Percentiles rank a stretch among this genome's conserved stretches.
These are phyloP conservation scores for Lathyrus sativus DNA, from an alignment of 306 rosid species.

Conservation along the genomic window DNA sequence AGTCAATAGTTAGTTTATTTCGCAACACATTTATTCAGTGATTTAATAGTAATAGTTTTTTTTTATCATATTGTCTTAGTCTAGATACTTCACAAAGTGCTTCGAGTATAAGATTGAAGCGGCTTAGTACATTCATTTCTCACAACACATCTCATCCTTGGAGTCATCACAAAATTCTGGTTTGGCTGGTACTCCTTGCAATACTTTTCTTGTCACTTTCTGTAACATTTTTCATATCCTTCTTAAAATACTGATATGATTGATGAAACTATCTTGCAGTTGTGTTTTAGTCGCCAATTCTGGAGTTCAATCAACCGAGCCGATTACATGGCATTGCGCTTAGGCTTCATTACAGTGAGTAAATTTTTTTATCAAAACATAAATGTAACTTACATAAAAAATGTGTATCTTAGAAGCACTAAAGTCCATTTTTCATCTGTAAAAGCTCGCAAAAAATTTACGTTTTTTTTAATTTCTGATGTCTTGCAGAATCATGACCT, in stretches of 20 bases:
- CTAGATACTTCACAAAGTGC: constrained; percentile 51
- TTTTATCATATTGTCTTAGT: constrained; percentile 37
- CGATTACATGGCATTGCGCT: constrained; percentile 90
- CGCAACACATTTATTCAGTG: constrained; percentile 16
- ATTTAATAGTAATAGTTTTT: background rate
- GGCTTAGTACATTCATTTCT: constrained; percentile 70
- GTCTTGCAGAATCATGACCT: constrained; percentile 69
- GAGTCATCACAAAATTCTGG: constrained; percentile 74
- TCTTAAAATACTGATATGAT: constrained; percentile 12
- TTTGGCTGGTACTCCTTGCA: constrained; percentile 80
- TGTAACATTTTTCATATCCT: constrained; percentile 4
- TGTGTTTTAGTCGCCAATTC: constrained; percentile 92
- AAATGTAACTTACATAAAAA: constrained; percentile 21
- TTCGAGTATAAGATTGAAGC: constrained; percentile 46
- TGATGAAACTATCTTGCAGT: constrained; percentile 54
- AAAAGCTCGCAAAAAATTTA: background rate
- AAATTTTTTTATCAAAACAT: constrained; percentile 21
- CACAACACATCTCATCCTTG: constrained; percentile 85
- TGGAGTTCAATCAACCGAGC: constrained; percentile 87
- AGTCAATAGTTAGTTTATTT: constrained; percentile 8
- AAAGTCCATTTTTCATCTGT: too few species aligned
- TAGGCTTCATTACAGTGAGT: constrained; percentile 82
- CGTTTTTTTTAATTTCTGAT: constrained; percentile 34
- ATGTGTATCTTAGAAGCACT: constrained; percentile 4
- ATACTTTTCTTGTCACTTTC: constrained; percentile 10